Evolutionary conservation across 371 early-diverging fungal species (phyloP).

Genomic region (Massospora cicadina): DNA sequence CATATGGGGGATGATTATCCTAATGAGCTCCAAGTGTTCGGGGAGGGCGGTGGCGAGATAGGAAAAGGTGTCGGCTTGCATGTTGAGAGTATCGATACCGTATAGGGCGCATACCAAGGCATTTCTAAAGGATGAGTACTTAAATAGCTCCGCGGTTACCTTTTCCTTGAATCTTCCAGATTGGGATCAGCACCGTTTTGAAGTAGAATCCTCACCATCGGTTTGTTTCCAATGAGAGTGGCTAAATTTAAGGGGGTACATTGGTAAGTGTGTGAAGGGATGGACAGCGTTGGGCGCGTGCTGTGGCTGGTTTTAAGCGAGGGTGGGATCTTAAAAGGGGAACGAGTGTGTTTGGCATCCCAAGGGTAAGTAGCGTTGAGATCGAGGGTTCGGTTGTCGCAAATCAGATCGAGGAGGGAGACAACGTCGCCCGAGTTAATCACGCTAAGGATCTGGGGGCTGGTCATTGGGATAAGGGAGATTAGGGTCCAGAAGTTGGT

Average conservation of each 20-base stretch:
- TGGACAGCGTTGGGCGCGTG: neutral
- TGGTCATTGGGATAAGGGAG: no score
- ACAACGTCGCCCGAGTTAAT: no score
- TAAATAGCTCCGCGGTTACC: slow-evolving; percentile 16
- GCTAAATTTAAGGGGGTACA: slow-evolving; percentile 40
- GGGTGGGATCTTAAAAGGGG: no score
- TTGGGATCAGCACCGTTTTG: slow-evolving; percentile 41
- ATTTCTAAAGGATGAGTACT: slow-evolving; percentile 22
- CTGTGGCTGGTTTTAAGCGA: no score
- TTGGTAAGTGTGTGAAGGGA: neutral
- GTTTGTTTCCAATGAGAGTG: slow-evolving; percentile 38
- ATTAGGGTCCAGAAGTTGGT: no score
- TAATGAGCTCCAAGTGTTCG: slow-evolving; percentile 33
- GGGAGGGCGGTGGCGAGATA: slow-evolving; percentile 33
- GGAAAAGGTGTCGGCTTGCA: slow-evolving; percentile 36
- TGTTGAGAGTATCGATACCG: slow-evolving; percentile 32
- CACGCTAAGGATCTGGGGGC: no score
- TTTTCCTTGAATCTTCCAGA: slow-evolving; percentile 41
- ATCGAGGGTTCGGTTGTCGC: no score
- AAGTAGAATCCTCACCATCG: slow-evolving; percentile 33
- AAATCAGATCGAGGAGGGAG: no score
- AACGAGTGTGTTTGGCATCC: no score
- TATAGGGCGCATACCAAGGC: slow-evolving; percentile 34
- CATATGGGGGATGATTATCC: slow-evolving; percentile 32
- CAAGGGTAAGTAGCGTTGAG: no score